A percentile compares a stretch with the other conserved stretches of the same genome.
Evolutionary conservation across 208 protist genomes (phyloP).

Genomic region (Hexamita inflata): DNA sequence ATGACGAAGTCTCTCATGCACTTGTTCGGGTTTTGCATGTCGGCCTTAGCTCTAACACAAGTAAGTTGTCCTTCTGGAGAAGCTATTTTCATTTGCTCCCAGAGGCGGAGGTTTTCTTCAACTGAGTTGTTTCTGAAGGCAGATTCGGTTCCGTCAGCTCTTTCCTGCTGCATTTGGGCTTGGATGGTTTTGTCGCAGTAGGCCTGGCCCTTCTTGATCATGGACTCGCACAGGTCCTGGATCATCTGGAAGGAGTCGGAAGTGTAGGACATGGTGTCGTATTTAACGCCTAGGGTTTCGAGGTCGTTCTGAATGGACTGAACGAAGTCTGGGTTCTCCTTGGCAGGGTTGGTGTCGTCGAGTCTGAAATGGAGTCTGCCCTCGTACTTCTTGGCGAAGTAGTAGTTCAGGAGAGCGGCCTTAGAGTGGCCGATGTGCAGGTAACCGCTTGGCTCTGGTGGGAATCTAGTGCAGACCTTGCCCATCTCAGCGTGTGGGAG

Average conservation of each 20-base stretch:
- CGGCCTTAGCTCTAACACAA: conserved; percentile 86
- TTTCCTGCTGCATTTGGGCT: conserved; percentile 64
- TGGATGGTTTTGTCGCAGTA: conserved; percentile 85
- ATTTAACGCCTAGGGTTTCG: conserved; percentile 62
- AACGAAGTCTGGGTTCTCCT: conserved; percentile 83
- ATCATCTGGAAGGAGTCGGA: conserved; percentile 90
- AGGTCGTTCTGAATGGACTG: conserved; percentile 80
- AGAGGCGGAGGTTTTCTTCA: conserved; percentile 80
- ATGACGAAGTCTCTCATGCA: conserved; percentile 86
- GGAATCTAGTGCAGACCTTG: conserved; percentile 76
- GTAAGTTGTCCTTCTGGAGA: conserved; percentile 63
- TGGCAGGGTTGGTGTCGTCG: conserved; percentile 97
- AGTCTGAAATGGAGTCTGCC: conserved; percentile 92
- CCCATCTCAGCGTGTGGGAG: neutral
- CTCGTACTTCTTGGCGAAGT: conserved; percentile 77
- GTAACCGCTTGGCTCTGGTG: conserved; percentile 83
- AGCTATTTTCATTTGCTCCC: conserved; percentile 72
- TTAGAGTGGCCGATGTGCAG: conserved; percentile 93
- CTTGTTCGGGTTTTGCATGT: conserved; percentile 73
- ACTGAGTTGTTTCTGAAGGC: conserved; percentile 61
- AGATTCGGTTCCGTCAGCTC: conserved; percentile 69
- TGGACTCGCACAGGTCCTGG: conserved; percentile 60
- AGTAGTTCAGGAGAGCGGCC: conserved; percentile 85
- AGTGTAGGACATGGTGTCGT: conserved; percentile 66
- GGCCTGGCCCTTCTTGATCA: conserved; percentile 67